Evolutionary conservation across 2,329 filamentous ascomycete genomes (phyloP).

Genomic region (Grosmannia penicillata): DNA sequence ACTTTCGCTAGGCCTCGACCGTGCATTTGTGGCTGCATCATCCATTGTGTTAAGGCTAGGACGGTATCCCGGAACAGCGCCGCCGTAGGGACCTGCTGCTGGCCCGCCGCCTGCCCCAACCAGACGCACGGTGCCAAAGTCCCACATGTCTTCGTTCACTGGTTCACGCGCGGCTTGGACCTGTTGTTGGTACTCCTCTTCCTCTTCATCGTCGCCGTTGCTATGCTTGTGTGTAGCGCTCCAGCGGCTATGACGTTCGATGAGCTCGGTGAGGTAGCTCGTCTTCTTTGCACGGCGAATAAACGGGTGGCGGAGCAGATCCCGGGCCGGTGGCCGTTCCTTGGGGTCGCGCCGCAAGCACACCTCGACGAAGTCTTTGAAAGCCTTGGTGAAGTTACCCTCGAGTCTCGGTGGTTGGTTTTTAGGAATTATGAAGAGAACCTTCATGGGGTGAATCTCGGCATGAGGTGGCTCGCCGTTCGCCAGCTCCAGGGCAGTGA

Average conservation of each 20-base stretch:
- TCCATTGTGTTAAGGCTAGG: constrained; percentile 59
- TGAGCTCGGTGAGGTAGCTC: constrained; percentile 90
- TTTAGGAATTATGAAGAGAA: constrained; percentile 90
- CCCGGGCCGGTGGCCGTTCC: constrained; percentile 74
- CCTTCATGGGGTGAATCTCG: constrained; percentile 97
- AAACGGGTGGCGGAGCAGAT: constrained; percentile 80
- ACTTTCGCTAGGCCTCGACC: constrained; percentile 37
- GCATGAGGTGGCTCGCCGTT: constrained; percentile 89
- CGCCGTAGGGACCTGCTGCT: not conserved
- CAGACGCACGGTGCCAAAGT: constrained; percentile 89
- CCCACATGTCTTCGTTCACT: constrained; percentile 81
- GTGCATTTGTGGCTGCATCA: constrained; percentile 65
- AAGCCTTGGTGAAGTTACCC: constrained; percentile 66
- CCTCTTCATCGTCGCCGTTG: constrained; percentile 49
- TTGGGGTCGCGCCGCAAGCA: constrained; percentile 82
- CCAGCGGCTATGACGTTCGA: constrained; percentile 83
- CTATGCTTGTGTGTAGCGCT: constrained; percentile 54
- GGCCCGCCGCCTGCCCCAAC: constrained; percentile 43
- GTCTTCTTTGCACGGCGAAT: constrained; percentile 87
- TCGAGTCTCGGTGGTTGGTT: constrained; percentile 73
- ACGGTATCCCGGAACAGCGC: constrained; percentile 22
- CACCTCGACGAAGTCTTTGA: constrained; percentile 72
- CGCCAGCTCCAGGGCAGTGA: constrained; percentile 83
- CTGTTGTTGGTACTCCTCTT: constrained; percentile 44
- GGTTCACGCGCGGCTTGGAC: constrained; percentile 38